Percentiles rank a stretch among this genome's conserved stretches.
Evolutionary conservation across 768 basidiomycete genomes (phyloP).

Genomic region (Goffeauzyma gilvescens): DNA sequence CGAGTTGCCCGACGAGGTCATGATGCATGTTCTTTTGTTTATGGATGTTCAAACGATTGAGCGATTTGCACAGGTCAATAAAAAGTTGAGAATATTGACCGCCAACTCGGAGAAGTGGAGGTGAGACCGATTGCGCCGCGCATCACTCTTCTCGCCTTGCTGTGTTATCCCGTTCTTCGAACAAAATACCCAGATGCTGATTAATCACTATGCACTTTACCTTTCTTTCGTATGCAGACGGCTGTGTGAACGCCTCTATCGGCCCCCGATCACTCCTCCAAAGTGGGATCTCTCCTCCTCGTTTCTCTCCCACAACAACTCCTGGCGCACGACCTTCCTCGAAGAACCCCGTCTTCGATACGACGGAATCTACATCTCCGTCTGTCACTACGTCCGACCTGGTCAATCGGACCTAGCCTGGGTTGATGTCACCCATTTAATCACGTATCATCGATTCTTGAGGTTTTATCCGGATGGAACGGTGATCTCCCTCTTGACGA

Average conservation of each 20-base stretch:
- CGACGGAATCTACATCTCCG: conserved; percentile 80
- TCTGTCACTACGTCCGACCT: conserved; percentile 56
- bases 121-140: too few relatives aligned
- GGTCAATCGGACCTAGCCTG: conserved; percentile 69
- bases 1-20: conserved; percentile 54
- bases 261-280: conserved; percentile 52
- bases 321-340: conserved; percentile 59
- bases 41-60: conserved; percentile 54
- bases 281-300: conserved; percentile 39
- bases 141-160: not conserved
- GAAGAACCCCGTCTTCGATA: conserved; percentile 67
- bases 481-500: conserved; percentile 66
- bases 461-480: conserved; percentile 74
- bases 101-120: conserved; percentile 59
- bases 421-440: conserved; percentile 62
- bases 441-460: conserved; percentile 87
- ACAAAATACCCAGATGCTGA: not conserved
- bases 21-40: conserved; percentile 47
- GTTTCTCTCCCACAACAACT: conserved; percentile 39
- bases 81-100: conserved; percentile 54
- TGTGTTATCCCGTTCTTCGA: not conserved
- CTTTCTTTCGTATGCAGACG: conserved; percentile 35
- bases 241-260: conserved; percentile 48
- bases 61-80: conserved; percentile 53
- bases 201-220: not conserved